Conservation (phyloP, 2,329 filamentous ascomycete genomes). For the Aspergillus sp. region DNA sequence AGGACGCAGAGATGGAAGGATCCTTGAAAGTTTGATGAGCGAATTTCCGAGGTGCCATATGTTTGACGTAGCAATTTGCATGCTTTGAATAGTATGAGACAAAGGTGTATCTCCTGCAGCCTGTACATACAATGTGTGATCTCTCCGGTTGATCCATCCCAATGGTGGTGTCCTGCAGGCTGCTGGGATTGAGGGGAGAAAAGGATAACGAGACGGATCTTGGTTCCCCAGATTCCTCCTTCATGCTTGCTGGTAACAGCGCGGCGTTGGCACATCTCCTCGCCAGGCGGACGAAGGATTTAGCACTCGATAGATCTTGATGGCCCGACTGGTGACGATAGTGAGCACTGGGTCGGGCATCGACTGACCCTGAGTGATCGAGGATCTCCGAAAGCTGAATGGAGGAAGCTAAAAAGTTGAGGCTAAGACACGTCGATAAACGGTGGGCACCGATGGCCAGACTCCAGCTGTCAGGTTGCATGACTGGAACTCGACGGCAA, state of each 20-base stretch:
- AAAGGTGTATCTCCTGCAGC: not conserved
- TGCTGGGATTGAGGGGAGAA: not conserved
- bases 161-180: no score
- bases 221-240: not conserved
- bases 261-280: not conserved
- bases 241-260: not conserved
- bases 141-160: slow-evolving; percentile 5
- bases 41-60: not conserved
- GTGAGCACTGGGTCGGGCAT: not conserved
- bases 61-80: not conserved
- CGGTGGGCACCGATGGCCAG: not conserved
- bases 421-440: slow-evolving; percentile 9
- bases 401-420: not conserved
- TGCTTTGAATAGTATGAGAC: not conserved
- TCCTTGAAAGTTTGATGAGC: not conserved
- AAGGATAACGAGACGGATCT: not conserved
- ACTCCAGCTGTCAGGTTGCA: not conserved
- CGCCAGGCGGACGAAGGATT: not conserved
- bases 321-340: not conserved
- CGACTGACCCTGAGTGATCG: not conserved
- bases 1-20: not conserved
- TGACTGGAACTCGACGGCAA: not conserved
- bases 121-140: slow-evolving; percentile 1
- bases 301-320: not conserved
- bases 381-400: not conserved